Conservation (phyloP, 768 basidiomycete species). For the Collybia sordida region DNA sequence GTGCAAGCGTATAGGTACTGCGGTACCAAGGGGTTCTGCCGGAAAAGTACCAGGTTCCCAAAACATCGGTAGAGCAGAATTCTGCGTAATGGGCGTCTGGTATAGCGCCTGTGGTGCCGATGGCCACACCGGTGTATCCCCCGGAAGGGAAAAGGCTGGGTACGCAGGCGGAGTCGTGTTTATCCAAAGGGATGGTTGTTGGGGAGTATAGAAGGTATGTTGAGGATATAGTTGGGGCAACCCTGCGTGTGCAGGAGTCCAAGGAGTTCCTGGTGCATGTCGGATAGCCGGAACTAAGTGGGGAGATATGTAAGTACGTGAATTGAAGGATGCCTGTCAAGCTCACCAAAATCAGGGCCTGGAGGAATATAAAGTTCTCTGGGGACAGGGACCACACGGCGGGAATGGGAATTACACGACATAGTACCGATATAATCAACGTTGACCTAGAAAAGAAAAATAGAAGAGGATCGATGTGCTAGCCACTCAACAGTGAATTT, state of each 20-base stretch:
- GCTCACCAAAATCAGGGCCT: constrained; percentile 6
- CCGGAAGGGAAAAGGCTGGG: not conserved
- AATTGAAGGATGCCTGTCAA: not conserved
- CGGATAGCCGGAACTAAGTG: constrained; percentile 6
- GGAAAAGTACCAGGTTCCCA: constrained; percentile 25
- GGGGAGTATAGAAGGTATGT: not conserved
- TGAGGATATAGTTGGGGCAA: not conserved
- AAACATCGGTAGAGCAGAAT: not conserved
- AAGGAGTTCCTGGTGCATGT: constrained; percentile 5
- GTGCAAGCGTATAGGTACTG: constrained; percentile 25
- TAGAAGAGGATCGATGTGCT: too few relatives aligned
- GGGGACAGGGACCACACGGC: not conserved
- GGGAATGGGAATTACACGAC: not conserved
- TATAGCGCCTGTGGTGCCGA: constrained; percentile 3
- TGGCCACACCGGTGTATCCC: constrained; percentile 12
- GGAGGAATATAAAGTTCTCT: not conserved
- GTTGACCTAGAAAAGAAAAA: too few relatives aligned
- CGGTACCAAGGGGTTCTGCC: constrained; percentile 12
- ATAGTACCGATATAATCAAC: too few relatives aligned
- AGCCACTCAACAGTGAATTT: too few relatives aligned
- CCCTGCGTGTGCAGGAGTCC: constrained; percentile 1
- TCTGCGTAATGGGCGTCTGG: not conserved
- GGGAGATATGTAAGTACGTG: not conserved
- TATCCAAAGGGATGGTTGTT: constrained; percentile 5
- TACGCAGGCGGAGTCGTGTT: constrained; percentile 3